Percentiles rank a stretch among this genome's conserved stretches.
phyloP scores from a whole-genome alignment of 768 basidiomycete genomes.

The Suillus discolor region DNA sequence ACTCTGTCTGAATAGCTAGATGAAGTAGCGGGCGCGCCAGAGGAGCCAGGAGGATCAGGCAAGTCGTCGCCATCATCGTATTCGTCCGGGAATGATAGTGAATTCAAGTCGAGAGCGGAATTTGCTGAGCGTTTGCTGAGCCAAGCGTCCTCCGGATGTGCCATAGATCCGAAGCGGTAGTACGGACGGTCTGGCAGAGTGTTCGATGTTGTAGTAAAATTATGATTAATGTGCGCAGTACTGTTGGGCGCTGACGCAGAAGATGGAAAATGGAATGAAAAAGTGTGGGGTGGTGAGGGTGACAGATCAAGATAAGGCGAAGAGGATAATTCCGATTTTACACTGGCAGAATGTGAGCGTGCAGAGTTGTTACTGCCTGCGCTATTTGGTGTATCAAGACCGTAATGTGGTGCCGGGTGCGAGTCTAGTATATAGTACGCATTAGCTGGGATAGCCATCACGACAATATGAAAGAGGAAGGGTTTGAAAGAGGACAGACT shows the following conservation, averaged over 20 bases:
- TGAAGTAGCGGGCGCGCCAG: slow-evolving; percentile 16
- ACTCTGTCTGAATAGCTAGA: slow-evolving; percentile 44
- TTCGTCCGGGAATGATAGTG: slow-evolving; percentile 57
- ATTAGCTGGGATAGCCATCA: slow-evolving; percentile 5
- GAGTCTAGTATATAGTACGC: slow-evolving; percentile 10
- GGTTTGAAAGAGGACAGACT: background rate
- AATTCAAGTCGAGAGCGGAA: slow-evolving; percentile 25
- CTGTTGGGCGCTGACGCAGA: background rate
- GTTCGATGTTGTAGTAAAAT: slow-evolving; percentile 1
- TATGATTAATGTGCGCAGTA: background rate
- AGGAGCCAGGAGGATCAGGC: slow-evolving; percentile 40
- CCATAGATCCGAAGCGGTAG: slow-evolving; percentile 32
- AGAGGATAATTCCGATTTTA: slow-evolving; percentile 33
- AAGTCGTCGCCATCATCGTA: slow-evolving; percentile 65
- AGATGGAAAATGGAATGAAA: slow-evolving; percentile 27
- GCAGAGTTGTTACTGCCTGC: slow-evolving; percentile 7
- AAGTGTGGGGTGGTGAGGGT: slow-evolving; percentile 21
- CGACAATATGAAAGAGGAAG: background rate
- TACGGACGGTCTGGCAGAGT: slow-evolving; percentile 7
- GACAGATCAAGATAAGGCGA: slow-evolving; percentile 25
- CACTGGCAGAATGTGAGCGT: slow-evolving; percentile 16
- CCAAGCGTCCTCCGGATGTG: slow-evolving; percentile 27
- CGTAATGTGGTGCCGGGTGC: slow-evolving; percentile 7
- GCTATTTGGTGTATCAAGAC: slow-evolving; percentile 1
- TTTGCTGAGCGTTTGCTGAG: slow-evolving; percentile 19